A percentile compares a stretch with the other conserved stretches of the same genome.
phyloP scores from a whole-genome alignment of 805 yeast species.

The Spathaspora boniae region DNA sequence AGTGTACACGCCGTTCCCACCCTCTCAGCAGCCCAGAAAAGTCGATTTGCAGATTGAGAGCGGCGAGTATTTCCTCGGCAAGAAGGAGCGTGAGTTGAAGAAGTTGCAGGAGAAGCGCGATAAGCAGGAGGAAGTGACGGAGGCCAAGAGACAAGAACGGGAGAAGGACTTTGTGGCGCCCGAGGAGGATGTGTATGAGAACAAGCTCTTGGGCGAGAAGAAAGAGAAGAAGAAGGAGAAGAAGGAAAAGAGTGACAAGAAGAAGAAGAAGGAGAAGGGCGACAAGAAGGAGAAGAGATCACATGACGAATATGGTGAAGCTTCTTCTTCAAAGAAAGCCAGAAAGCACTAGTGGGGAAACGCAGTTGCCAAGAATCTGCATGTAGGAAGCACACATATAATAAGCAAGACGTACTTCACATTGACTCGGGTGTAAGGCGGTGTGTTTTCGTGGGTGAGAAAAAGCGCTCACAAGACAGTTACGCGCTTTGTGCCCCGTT shows the following conservation, averaged over 20 bases:
- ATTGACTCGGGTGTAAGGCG: too few species aligned
- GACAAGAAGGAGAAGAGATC: conserved; percentile 16
- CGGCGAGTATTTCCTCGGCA: conserved; percentile 95
- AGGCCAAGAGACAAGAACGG: conserved; percentile 63
- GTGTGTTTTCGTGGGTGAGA: too few species aligned
- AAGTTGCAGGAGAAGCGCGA: conserved; percentile 73
- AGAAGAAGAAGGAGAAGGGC: conserved; percentile 27
- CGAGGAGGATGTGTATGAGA: conserved; percentile 60
- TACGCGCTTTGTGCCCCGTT: too few species aligned
- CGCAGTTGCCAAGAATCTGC: too few species aligned
- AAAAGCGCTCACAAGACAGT: too few species aligned
- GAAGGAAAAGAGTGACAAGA: conserved; percentile 23
- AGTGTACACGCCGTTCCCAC: conserved; percentile 98
- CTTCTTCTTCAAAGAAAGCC: too few species aligned
- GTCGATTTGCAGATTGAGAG: conserved; percentile 94
- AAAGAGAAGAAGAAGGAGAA: conserved; percentile 25
- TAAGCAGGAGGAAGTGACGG: conserved; percentile 69
- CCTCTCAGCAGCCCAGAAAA: conserved; percentile 95
- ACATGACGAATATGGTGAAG: too few species aligned
- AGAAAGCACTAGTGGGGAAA: too few species aligned
- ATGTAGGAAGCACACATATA: too few species aligned
- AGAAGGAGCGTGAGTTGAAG: conserved; percentile 72
- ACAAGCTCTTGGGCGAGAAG: conserved; percentile 25
- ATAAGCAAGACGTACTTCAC: too few species aligned
- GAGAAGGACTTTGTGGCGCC: conserved; percentile 84